These are phyloP conservation scores for Avena sativa DNA, from an alignment of 176 grass and related monocot genomes.

Conservation along the genomic window DNA sequence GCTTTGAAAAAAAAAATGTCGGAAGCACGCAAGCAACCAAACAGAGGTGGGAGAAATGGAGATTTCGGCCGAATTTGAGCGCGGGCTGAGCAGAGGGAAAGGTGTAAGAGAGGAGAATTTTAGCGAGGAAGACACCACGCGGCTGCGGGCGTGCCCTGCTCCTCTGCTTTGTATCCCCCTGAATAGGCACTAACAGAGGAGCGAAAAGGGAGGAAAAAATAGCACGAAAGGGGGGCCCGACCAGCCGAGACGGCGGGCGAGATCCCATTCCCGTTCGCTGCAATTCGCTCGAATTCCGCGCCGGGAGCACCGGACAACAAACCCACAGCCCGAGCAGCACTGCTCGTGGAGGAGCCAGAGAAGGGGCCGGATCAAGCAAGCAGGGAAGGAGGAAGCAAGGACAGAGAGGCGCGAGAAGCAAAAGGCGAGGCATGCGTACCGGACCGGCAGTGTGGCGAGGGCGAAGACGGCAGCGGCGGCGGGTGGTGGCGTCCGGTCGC, in stretches of 20 bases:
- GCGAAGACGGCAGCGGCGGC: background rate
- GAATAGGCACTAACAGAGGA: background rate
- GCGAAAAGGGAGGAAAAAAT: background rate
- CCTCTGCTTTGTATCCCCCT: background rate
- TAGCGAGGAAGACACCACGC: background rate
- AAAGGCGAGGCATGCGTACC: conserved; percentile 6
- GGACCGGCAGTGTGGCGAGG: conserved; percentile 23
- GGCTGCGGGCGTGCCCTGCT: background rate
- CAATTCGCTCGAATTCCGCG: conserved; percentile 43
- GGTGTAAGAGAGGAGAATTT: background rate
- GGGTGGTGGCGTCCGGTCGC: conserved; percentile 9
- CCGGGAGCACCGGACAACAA: background rate
- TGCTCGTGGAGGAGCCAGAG: background rate
- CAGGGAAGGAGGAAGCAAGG: background rate
- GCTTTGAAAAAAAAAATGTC: background rate
- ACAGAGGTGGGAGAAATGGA: background rate
- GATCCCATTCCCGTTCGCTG: conserved; percentile 27
- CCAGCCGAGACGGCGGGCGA: conserved; percentile 8
- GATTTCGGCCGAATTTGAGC: background rate
- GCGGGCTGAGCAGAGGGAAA: background rate
- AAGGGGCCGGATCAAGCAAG: conserved; percentile 37
- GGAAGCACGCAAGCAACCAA: background rate
- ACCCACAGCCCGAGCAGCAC: background rate
- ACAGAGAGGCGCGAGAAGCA: background rate
- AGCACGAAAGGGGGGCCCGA: background rate